phyloP scores from a whole-genome alignment of 2,329 filamentous ascomycete species.

The Alternaria brassicicola region DNA sequence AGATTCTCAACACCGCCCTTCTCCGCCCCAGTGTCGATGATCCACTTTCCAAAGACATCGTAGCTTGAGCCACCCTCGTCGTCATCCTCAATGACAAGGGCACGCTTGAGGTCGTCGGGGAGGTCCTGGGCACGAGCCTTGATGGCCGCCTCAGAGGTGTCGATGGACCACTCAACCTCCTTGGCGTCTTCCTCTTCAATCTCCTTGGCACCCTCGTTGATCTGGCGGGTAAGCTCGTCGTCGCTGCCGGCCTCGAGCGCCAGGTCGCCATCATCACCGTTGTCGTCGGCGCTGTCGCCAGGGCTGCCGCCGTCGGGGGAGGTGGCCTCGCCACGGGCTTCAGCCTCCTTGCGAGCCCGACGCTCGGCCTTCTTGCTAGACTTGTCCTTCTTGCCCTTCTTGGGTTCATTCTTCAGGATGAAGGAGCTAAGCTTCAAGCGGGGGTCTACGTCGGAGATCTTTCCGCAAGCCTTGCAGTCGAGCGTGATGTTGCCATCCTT shows the following conservation, averaged over 20 bases:
- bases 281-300: slow-evolving; percentile 70
- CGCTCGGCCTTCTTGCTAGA: slow-evolving; percentile 86
- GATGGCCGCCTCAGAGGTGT: slow-evolving; percentile 94
- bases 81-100: slow-evolving; percentile 81
- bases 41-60: slow-evolving; percentile 92
- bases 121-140: slow-evolving; percentile 92
- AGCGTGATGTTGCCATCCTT: slow-evolving; percentile 91
- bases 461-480: slow-evolving; percentile 98
- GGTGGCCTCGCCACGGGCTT: slow-evolving; percentile 61
- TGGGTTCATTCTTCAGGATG: slow-evolving; percentile 94
- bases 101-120: slow-evolving; percentile 92
- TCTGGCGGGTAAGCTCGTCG: slow-evolving; percentile 84
- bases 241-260: slow-evolving; percentile 79
- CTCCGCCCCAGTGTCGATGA: slow-evolving; percentile 74
- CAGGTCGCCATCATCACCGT: slow-evolving; percentile 67
- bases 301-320: slow-evolving; percentile 64
- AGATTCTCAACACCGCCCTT: slow-evolving; percentile 77
- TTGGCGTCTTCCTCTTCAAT: slow-evolving; percentile 76
- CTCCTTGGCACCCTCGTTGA: slow-evolving; percentile 70
- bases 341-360: slow-evolving; percentile 79
- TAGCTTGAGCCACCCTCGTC: slow-evolving; percentile 84
- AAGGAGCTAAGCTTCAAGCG: slow-evolving; percentile 96
- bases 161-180: slow-evolving; percentile 93
- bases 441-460: slow-evolving; percentile 87
- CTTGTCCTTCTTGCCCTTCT: slow-evolving; percentile 96